These are phyloP conservation scores for Cutaneotrichosporon mucoides DNA, from an alignment of 1,284 basidiomycete species.

Conservation along the genomic window DNA sequence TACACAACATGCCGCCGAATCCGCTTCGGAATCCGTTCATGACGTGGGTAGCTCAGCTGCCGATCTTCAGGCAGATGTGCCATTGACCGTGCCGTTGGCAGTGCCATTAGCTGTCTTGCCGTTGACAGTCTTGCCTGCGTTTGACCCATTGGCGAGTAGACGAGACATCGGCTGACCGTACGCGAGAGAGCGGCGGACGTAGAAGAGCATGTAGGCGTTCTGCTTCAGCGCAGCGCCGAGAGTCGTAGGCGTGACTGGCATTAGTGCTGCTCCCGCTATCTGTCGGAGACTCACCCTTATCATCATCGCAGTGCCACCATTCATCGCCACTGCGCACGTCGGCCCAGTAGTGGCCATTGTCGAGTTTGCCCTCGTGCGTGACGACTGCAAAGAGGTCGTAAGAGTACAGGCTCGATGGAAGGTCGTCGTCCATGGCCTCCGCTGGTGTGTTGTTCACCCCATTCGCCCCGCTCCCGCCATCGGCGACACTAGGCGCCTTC, in stretches of 20 bases:
- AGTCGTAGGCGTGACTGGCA: constrained; percentile 61
- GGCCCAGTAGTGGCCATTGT: constrained; percentile 80
- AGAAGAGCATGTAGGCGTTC: constrained; percentile 86
- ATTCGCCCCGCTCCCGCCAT: neutral
- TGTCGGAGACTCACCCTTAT: constrained; percentile 60
- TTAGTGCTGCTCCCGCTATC: neutral
- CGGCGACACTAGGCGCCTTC: constrained; percentile 10
- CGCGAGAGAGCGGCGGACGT: constrained; percentile 78
- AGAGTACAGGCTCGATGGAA: constrained; percentile 68
- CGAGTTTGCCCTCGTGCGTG: constrained; percentile 89
- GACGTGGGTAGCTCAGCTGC: too few relatives aligned
- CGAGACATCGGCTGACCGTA: constrained; percentile 51
- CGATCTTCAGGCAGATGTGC: neutral
- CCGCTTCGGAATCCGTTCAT: too few relatives aligned
- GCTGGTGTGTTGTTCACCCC: neutral
- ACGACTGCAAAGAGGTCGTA: constrained; percentile 93
- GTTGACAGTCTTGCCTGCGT: constrained; percentile 11
- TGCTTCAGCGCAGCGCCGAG: constrained; percentile 65
- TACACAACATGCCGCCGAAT: too few relatives aligned
- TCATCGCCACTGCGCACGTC: constrained; percentile 48
- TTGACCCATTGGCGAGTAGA: constrained; percentile 13
- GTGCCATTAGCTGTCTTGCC: constrained; percentile 2
- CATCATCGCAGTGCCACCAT: constrained; percentile 96
- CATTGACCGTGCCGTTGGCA: constrained; percentile 6
- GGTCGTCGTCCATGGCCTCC: constrained; percentile 4